These are phyloP conservation scores for Tripterygium wilfordii DNA, from an alignment of 177 flowering plant species.

Conservation along the genomic window DNA sequence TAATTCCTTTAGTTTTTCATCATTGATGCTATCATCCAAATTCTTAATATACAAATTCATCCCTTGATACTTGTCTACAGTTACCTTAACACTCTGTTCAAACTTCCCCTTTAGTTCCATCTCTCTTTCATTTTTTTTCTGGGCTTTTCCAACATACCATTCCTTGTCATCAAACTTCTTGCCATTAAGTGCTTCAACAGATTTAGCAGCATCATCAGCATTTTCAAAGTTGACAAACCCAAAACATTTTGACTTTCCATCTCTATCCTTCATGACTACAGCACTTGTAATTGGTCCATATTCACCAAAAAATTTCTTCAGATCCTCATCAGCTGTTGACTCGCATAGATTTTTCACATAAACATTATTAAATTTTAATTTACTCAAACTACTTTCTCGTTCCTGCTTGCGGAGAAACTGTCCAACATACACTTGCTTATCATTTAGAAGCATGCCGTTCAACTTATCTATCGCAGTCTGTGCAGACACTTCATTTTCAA, in stretches of 20 bases:
- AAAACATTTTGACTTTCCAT: constrained; percentile 87
- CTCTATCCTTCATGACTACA: constrained; percentile 78
- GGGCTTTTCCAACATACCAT: constrained; percentile 93
- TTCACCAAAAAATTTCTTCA: constrained; percentile 61
- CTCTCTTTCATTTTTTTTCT: constrained; percentile 82
- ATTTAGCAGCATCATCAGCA: constrained; percentile 78
- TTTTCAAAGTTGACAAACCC: constrained; percentile 93
- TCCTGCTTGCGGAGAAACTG: constrained; percentile 81
- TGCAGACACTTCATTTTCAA: constrained; percentile 71
- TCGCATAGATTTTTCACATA: constrained; percentile 76
- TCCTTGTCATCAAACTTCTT: constrained; percentile 70
- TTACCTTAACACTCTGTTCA: constrained; percentile 66
- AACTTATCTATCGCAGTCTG: constrained; percentile 79
- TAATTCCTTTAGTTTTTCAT: constrained; percentile 70
- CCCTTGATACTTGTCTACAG: constrained; percentile 58
- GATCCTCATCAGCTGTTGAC: constrained; percentile 63
- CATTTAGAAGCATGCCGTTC: constrained; percentile 83
- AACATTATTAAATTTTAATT: constrained; percentile 64
- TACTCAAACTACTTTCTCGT: constrained; percentile 39
- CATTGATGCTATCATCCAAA: constrained; percentile 66
- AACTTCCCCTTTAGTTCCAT: constrained; percentile 61
- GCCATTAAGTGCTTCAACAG: constrained; percentile 82
- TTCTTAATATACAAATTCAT: constrained; percentile 74
- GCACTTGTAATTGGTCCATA: constrained; percentile 68
- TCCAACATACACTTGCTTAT: constrained; percentile 86